Conservation (phyloP, 2,329 filamentous ascomycete species). For the Aspergillus fumigatiaffinis region DNA sequence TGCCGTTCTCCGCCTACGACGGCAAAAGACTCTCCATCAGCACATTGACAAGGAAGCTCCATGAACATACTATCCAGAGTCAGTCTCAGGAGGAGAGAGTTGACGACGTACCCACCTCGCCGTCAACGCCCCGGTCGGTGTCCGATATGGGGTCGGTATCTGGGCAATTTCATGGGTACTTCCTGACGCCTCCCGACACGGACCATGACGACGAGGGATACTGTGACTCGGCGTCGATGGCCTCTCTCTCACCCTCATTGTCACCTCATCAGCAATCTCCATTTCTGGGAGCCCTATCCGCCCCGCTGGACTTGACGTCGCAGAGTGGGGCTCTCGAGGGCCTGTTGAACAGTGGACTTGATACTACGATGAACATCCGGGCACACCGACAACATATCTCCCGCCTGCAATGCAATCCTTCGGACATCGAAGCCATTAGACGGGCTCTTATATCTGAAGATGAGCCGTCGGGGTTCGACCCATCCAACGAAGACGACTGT, state of each 20-base stretch:
- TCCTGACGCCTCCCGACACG: slow-evolving; percentile 37
- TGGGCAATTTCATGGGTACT: slow-evolving; percentile 20
- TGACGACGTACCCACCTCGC: slow-evolving; percentile 2
- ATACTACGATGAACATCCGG: slow-evolving; percentile 27
- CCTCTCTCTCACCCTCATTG: slow-evolving; percentile 56
- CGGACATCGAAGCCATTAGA: slow-evolving; percentile 35
- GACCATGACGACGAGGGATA: slow-evolving; percentile 36
- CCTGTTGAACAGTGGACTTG: slow-evolving; percentile 2
- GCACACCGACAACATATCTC: slow-evolving; percentile 38
- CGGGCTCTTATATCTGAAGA: slow-evolving; percentile 31
- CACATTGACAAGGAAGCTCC: slow-evolving; percentile 37
- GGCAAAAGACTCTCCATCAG: slow-evolving; percentile 38
- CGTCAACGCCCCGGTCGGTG: background rate
- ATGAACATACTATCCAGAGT: slow-evolving; percentile 37
- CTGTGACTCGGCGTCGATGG: slow-evolving; percentile 55
- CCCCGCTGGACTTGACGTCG: slow-evolving; percentile 21
- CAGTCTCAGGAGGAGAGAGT: slow-evolving; percentile 16
- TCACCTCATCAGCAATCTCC: slow-evolving; percentile 24
- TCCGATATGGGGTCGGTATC: background rate
- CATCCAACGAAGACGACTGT: slow-evolving; percentile 28
- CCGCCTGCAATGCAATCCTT: slow-evolving; percentile 36
- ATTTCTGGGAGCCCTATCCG: slow-evolving; percentile 27
- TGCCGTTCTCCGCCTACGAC: slow-evolving; percentile 41
- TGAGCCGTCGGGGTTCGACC: slow-evolving; percentile 11
- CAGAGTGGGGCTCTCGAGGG: slow-evolving; percentile 3